Base-by-base conservation (phyloP, 371 early-diverging fungal genomes). In the Paraphysoderma sedebokerense region DNA sequence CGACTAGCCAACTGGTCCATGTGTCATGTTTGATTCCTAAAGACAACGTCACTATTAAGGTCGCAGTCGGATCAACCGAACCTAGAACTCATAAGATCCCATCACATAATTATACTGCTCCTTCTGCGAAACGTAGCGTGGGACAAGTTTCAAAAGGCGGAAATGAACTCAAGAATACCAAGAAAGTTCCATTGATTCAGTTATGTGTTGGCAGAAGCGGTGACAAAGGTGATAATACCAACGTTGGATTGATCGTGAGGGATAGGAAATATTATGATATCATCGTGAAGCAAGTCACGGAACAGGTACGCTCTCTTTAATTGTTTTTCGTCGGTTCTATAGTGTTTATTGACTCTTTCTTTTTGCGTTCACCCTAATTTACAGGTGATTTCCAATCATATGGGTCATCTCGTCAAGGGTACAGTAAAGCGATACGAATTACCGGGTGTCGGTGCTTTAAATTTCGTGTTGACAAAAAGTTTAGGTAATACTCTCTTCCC, bases 151-250 rank as follows among this genome's bases (percentile, higher is more conserved):
- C 36, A n/a, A 41, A 17, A 27, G 46, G n/a, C 46, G 24, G 15
- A 19, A 13, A 5, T 20, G 12, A 13, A 12, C 17, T 61, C 24
- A 53, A 57, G n/a, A 67, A 70, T 51, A 61, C 66, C 1, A 57
- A 59, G 6, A 33, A 41, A 9, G 60, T 72, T 20, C 68, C 67
- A 4, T 56, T 82, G 44, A 74, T 82, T 49, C 59, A 69, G 19
- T 50, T 82, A 13, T 77, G 78, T 15, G 71, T 70, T 57, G 82
- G 76, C 2, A 66, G 82, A 17, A 79, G 79, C 50, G 82, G 82
- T 15, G 82, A 82, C 51, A 82, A 82, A 51, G 82, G 82, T 22
- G 79, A 82, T 52, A 70, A 74, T 0, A 69, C 70, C 50, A 82
- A 82, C 46, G 59, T 82, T 27, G 82, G 82, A 15, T 68, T 82